Base-by-base conservation (phyloP, 192 early-diverging fungal species). In the Dissophora globulifera region DNA sequence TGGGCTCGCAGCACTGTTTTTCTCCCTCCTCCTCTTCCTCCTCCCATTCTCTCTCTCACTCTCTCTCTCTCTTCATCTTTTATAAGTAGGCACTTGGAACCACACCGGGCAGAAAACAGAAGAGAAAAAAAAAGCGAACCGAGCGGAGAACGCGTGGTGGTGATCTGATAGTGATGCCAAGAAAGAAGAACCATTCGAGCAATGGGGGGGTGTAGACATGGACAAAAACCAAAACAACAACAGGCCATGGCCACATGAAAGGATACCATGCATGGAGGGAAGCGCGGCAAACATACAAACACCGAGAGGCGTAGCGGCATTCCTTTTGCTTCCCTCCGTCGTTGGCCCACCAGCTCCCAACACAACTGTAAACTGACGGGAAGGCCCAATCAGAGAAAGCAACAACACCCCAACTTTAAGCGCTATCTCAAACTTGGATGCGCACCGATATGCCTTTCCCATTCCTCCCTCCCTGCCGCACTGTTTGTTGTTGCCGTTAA, bases 351-450 rank as follows among this genome's bases (percentile, higher is more conserved):
- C 22, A 2, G 17, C 55, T 57, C 40, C 55, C 55, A 57, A 57
- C 55, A 53, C 31, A 42, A 57, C 55, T 55, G 53, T 40, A 55
- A 55, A 57, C 6, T n/a, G 55, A 45, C 41, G 55, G 55, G 38
- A 57, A n/a, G 12, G 20, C 29, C 41, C 55, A 42, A 57, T 57
- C 38, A 57, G 31, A 27, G n/a, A n/a, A 7, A 41, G 27, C 30
- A 40, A 38, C 27, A 49, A 17, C 29, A 51, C 50, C 50, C 50
- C 50, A 51, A 51, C 50, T 45, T 45, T 12, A 45, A 45, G 16
- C 15, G 7, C 35, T 45, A 4, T n/a, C 10, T 45, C 43, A 9
- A 45, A 45, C n/a, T 45, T 17, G 43, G 5, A 45, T n/a, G 43
- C 43, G n/a, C 43, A 4, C 43, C n/a, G 6, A 4, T 17, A n/a